Conservation (phyloP, 225 moss, liverwort and hornwort species). For the Takakia lepidozioides region DNA sequence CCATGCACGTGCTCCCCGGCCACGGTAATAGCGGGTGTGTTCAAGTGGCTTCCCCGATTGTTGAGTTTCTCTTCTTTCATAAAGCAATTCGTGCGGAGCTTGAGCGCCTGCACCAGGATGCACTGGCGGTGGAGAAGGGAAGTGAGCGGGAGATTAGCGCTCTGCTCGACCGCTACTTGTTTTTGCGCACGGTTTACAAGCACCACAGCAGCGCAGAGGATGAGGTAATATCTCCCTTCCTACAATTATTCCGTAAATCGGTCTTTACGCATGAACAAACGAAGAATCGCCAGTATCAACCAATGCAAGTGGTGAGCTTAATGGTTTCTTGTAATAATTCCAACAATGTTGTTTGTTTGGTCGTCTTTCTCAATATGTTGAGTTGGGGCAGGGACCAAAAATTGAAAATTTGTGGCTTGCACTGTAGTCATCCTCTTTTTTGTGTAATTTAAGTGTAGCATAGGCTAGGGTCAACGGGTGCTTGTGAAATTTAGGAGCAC, state of each 20-base stretch:
- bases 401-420: too few species aligned
- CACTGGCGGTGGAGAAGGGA: constrained; percentile 79
- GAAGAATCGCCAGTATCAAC: too few species aligned
- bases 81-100: constrained; percentile 94
- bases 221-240: too few species aligned
- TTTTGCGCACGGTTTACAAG: constrained; percentile 81
- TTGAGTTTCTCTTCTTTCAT: constrained; percentile 89
- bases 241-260: too few species aligned
- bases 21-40: constrained; percentile 38
- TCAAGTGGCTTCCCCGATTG: constrained; percentile 46
- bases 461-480: too few species aligned
- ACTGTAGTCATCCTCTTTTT: too few species aligned
- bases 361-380: constrained; percentile 2
- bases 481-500: too few species aligned
- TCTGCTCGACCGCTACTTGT: constrained; percentile 69
- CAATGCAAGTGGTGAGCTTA: too few species aligned
- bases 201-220: constrained; percentile 90
- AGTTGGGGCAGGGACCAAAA: neutral
- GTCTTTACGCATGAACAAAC: too few species aligned
- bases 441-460: too few species aligned
- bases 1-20: constrained; percentile 16
- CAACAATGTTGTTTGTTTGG: neutral
- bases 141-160: constrained; percentile 65
- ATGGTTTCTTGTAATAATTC: neutral
- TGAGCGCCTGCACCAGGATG: constrained; percentile 78